Base-by-base conservation (phyloP, 106 monocot genomes). In the Acanthochlamys bracteata region DNA sequence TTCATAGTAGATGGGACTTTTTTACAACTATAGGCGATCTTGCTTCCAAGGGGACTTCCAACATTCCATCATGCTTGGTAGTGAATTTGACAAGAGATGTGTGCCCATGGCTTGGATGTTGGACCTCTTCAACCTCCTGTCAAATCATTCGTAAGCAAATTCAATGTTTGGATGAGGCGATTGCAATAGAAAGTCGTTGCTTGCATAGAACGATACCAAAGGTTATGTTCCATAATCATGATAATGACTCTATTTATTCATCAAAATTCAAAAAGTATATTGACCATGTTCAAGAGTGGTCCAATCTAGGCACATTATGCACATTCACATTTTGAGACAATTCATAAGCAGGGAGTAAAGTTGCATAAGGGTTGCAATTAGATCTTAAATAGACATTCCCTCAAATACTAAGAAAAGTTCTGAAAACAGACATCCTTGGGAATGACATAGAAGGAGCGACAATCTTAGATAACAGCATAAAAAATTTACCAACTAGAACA, bases 101-200 rank as follows among this genome's bases (percentile, higher is more conserved):
- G 20, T 40, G 20, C 41, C 16, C 16, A 41, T 16, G 41, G 13
- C 20, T 42, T 17, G 41, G 42, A 62, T 62, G 40, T 62, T 42
- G 13, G 62, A 26, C 11, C 39, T 62, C 42, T 62, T 17, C 20
- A 4, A 0, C 40, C 11, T 21, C 52, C 61, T 61, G 47, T 40
- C 47, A 61, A 20, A 70, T 60, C 47, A 69, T 10, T n/a, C 24
- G 1, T 27, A 10, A 33, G 10, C 69, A 69, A 69, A 11, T 46
- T 19, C 27, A 69, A 58, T 49, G 69, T 60, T 60, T 26, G 47
- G 69, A 60, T 41, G 49, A 49, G 9, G 49, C 17, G 49, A 49
- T 49, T 17, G 17, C 49, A 49, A 49, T 17, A 49, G 49, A 12
- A 17, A 14, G 49, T 12, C 17, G 9, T 1, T 49, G 17, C 10